Percentiles rank a stretch among this genome's conserved stretches.
phyloP scores from a whole-genome alignment of 257 asterid species.

The Petunia axillaris region DNA sequence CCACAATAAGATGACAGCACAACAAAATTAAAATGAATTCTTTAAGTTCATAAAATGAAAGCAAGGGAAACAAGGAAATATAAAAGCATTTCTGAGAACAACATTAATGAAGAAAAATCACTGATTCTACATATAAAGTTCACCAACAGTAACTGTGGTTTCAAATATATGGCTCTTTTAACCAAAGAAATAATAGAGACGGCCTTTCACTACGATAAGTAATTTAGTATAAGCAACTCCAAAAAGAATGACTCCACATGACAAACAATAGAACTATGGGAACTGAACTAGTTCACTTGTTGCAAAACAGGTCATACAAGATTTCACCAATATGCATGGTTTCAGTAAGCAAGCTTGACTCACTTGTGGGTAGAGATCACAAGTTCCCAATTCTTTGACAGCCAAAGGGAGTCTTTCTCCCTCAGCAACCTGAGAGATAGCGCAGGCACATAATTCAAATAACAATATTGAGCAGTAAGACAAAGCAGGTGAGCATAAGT shows the following conservation, averaged over 20 bases:
- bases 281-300: constrained; percentile 9
- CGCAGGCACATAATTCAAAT: constrained; percentile 15
- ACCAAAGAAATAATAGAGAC: neutral
- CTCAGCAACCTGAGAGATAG: constrained; percentile 68
- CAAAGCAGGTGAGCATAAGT: constrained; percentile 4
- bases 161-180: neutral
- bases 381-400: constrained; percentile 92
- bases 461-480: constrained; percentile 23
- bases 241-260: neutral
- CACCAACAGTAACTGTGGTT: neutral
- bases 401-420: constrained; percentile 98
- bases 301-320: neutral
- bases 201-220: neutral
- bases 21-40: constrained; percentile 17
- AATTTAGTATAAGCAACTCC: neutral
- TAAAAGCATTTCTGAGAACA: neutral
- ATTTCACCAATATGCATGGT: neutral
- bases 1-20: constrained; percentile 11
- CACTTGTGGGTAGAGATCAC: constrained; percentile 99
- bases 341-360: constrained; percentile 32
- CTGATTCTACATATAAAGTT: constrained; percentile 17
- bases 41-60: neutral
- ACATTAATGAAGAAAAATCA: neutral
- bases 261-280: neutral
- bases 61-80: neutral